These are phyloP conservation scores for Wickerhamomyces queroliae DNA, from an alignment of 805 yeast species.

Conservation along the genomic window DNA sequence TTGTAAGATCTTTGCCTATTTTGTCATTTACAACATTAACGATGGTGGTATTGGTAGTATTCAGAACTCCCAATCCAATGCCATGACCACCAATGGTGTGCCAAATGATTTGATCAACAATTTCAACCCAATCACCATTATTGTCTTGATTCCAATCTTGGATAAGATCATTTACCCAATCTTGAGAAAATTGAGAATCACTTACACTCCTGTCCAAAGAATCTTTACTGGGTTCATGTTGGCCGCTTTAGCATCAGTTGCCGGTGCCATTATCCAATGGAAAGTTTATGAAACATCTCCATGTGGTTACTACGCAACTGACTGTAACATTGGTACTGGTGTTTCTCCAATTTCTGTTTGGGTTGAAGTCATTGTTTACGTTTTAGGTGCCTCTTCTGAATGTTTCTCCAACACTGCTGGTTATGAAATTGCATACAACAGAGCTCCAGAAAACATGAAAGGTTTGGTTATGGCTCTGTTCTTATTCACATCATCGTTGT, in stretches of 20 bases:
- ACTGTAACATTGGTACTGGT: slow-evolving; percentile 30
- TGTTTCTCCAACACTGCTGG: slow-evolving; percentile 75
- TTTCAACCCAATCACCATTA: slow-evolving; percentile 64
- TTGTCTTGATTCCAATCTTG: slow-evolving; percentile 64
- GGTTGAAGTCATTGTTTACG: slow-evolving; percentile 57
- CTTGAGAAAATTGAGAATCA: slow-evolving; percentile 38
- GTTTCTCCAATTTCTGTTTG: slow-evolving; percentile 48
- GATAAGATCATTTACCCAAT: slow-evolving; percentile 49
- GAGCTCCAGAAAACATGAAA: slow-evolving; percentile 56
- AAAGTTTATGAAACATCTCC: slow-evolving; percentile 64
- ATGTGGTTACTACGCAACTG: slow-evolving; percentile 53
- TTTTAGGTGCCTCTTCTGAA: slow-evolving; percentile 65
- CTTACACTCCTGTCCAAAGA: slow-evolving; percentile 62
- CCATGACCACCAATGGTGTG: slow-evolving; percentile 63
- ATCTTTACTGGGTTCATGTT: slow-evolving; percentile 63
- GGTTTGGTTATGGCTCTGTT: slow-evolving; percentile 40
- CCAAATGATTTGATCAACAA: slow-evolving; percentile 75
- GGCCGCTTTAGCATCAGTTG: slow-evolving; percentile 30
- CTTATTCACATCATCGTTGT: slow-evolving; percentile 63
- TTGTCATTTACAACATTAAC: slow-evolving; percentile 67
- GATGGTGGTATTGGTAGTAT: slow-evolving; percentile 50
- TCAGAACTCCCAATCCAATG: slow-evolving; percentile 45
- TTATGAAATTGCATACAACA: slow-evolving; percentile 73
- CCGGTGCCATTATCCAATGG: slow-evolving; percentile 56
- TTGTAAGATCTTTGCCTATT: slow-evolving; percentile 63